Base-by-base conservation (phyloP, 2,329 filamentous ascomycete genomes). In the Dendrostoma leiphaemia region DNA sequence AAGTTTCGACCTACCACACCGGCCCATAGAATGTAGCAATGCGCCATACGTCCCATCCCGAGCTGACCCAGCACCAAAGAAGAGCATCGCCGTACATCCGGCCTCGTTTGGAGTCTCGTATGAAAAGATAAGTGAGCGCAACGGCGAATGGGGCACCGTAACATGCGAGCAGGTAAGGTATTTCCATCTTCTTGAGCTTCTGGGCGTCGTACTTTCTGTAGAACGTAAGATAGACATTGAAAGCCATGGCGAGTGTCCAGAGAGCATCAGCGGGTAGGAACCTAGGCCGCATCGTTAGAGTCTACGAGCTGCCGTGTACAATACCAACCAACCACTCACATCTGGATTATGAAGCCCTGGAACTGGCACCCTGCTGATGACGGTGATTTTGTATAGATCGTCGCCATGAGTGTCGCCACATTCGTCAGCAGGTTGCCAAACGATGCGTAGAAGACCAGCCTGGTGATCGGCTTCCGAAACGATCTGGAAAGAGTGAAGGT, bases 391-490 rank as follows among this genome's bases (percentile, higher is more conserved):
- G 90, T 71, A 37, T 83, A 88, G 1, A 79, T 76, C 31, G 81
- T 78, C 0, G 87, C 85, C 64, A 93, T 89, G 28, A 93, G 69
- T 0, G 89, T 91, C 1, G 85, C 90, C 21, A 90, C 79, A 67
- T 91, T 93, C 59, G 82, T 83, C 69, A 91, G 76, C 62, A 93
- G 78, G 64, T 96, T 95, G 10, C 90, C 90, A 24, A 90, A 88
- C 0, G 88, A 88, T 6, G 90, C 90, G 67, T 88, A 94, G 69
- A 95, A 93, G 7, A 93, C 85, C 0, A 95, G 78, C n/a, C 90
- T 80, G 65, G 94, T 94, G 72, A 94, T 91, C n/a, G 90, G 88
- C 65, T 91, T 93, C 63, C 88, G 87, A 66, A 94, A 94, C 5
- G 80, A 78, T 15, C 77, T 78, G 29, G 85, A 89, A n/a, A 70